phyloP scores from a whole-genome alignment of 768 basidiomycete species.

The Tricholoma saponaceum region DNA sequence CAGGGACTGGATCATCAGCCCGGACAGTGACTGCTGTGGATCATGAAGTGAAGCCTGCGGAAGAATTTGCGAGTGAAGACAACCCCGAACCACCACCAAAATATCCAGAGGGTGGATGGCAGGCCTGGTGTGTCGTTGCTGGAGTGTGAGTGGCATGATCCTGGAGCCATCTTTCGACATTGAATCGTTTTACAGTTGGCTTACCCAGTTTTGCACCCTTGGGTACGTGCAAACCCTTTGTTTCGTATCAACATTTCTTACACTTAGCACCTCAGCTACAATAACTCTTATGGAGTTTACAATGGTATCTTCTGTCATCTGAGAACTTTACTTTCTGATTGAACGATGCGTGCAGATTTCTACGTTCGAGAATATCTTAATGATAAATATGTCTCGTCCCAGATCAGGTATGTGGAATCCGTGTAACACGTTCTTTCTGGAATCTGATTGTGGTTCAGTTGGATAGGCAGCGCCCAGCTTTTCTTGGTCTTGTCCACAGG shows the following conservation, averaged over 20 bases:
- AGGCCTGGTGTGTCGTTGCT: conserved; percentile 21
- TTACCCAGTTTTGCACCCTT: conserved; percentile 21
- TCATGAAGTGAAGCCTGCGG: not conserved
- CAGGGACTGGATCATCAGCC: not conserved
- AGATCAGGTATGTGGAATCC: conserved; percentile 18
- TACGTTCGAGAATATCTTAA: conserved; percentile 23
- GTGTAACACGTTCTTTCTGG: not conserved
- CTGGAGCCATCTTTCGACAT: not conserved
- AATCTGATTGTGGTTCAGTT: conserved; percentile 10
- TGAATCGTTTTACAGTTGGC: conserved; percentile 12
- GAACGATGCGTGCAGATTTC: conserved; percentile 14
- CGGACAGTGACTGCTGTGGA: not conserved
- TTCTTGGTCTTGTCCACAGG: conserved; percentile 21
- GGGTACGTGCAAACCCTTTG: conserved; percentile 12
- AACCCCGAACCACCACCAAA: not conserved
- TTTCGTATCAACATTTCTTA: too few species aligned
- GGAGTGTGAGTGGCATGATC: conserved; percentile 19
- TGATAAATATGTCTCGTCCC: conserved; percentile 16
- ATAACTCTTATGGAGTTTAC: conserved; percentile 20
- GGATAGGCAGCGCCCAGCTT: conserved; percentile 26
- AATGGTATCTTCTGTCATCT: conserved; percentile 6
- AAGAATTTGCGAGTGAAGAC: not conserved
- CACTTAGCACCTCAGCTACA: conserved; percentile 12
- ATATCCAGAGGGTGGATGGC: conserved; percentile 19
- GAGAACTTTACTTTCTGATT: not conserved